phyloP scores from a whole-genome alignment of 164 flowering plant genomes.

The Warburgia ugandensis region DNA sequence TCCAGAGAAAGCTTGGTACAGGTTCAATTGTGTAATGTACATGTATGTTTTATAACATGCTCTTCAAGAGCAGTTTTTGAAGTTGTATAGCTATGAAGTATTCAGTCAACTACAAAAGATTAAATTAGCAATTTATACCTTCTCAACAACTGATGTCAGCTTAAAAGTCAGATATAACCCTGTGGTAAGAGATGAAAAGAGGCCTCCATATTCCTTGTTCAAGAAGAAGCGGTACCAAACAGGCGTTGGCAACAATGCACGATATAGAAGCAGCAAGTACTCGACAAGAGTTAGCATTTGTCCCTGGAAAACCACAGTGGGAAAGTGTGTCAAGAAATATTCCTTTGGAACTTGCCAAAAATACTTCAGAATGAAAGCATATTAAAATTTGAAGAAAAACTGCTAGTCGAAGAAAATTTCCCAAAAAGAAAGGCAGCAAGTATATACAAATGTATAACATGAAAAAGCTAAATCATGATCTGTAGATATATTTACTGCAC shows the following conservation, averaged over 20 bases:
- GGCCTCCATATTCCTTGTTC: slow-evolving; percentile 98
- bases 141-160: slow-evolving; percentile 94
- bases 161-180: slow-evolving; percentile 93
- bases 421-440: background rate
- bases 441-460: no score
- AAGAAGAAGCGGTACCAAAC: slow-evolving; percentile 99
- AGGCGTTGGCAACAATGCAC: slow-evolving; percentile 91
- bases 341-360: background rate
- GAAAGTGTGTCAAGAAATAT: background rate
- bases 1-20: no score
- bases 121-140: slow-evolving; percentile 39
- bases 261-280: slow-evolving; percentile 80
- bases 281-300: slow-evolving; percentile 95
- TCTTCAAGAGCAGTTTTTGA: no score
- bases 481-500: no score
- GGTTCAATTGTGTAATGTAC: no score
- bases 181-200: slow-evolving; percentile 95
- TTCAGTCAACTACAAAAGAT: background rate
- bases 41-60: no score
- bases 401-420: background rate
- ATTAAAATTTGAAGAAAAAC: background rate
- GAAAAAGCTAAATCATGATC: no score
- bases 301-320: slow-evolving; percentile 41
- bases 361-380: background rate
- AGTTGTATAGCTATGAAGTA: background rate